Conservation (phyloP, 164 flowering plant species). For the Kalanchoe fedtschenkoi region DNA sequence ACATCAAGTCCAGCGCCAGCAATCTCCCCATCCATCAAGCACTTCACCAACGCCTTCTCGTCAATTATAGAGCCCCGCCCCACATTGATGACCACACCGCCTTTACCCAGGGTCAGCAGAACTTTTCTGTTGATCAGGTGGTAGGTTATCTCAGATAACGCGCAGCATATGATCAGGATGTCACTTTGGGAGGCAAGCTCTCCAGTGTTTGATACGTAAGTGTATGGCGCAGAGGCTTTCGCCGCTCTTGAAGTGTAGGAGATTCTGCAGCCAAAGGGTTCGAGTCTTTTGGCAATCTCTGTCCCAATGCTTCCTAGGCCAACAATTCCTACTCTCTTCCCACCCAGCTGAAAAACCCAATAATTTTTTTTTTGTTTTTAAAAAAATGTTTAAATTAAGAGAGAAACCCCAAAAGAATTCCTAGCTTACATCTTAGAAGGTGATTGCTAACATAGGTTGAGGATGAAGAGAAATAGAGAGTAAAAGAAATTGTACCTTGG, state of each 20-base stretch:
- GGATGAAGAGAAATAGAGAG: no score
- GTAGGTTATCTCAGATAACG: constrained; percentile 56
- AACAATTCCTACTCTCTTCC: neutral
- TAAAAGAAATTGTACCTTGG: neutral
- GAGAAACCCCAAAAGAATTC: no score
- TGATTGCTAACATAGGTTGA: no score
- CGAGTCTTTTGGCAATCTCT: constrained; percentile 8
- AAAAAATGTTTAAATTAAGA: no score
- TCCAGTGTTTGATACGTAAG: constrained; percentile 35
- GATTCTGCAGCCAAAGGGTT: constrained; percentile 59
- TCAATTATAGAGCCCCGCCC: constrained; percentile 39
- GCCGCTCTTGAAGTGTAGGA: constrained; percentile 52
- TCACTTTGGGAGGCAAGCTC: constrained; percentile 59
- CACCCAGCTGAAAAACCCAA: neutral
- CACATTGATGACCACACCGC: no score
- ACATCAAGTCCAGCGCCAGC: constrained; percentile 65
- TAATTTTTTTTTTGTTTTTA: no score
- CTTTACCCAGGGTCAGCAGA: constrained; percentile 64
- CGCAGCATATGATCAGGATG: constrained; percentile 60
- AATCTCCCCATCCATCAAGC: constrained; percentile 43
- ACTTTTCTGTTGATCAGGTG: constrained; percentile 65
- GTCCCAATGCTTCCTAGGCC: neutral
- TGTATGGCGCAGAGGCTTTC: constrained; percentile 42
- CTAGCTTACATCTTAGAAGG: no score
- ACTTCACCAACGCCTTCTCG: constrained; percentile 47